Base-by-base conservation (phyloP, 2,329 filamentous ascomycete genomes). In the Monosporascus cannonballus region DNA sequence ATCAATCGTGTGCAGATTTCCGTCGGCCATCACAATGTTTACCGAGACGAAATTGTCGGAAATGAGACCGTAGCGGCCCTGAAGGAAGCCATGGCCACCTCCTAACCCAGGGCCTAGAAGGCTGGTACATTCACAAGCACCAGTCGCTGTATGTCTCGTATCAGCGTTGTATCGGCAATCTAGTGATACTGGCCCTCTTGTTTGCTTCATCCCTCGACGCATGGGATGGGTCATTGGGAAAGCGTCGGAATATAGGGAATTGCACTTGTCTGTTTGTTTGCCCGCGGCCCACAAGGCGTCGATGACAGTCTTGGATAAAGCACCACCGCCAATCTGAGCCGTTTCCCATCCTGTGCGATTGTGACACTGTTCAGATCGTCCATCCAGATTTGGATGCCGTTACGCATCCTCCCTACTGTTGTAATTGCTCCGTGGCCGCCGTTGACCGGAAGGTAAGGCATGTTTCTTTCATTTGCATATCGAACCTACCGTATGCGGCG, bases 11-110 rank as follows among this genome's bases (percentile, higher is more conserved):
- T 64, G 54, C 47, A 72, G 49, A 9, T 62, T 69, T 15, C 80
- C 79, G 54, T 79, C 66, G 5, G 78, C 76, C 1, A 81, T 69
- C 0, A 82, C 78, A 1, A 83, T 59, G 22, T 77, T 73, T 66
- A 78, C 65, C 0, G 74, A 76, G 6, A 79, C 53, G 37, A 82
- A 73, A 49, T 83, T 74, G 55, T 84, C 81, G 0, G 74, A 64
- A 2, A 79, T 65, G 2, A 84, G 71, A 1, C 80, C 80, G 54
- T 82, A 67, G 30, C 69, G 72, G 1, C 80, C 78, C 60, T 81
- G 75, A 5, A 80, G 72, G 67, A 72, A 73, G 34, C 81, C 80
- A 62, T 81, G 76, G 4, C 82, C 80, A 51, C 82, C 82, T 3
- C 82, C 81, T 0, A 85, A 73, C 0, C 69, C 77, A 0, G 77